A percentile compares a stretch with the other conserved stretches of the same genome.
Conservation (phyloP, 768 basidiomycete species). For the Tricholoma flavovirens region DNA sequence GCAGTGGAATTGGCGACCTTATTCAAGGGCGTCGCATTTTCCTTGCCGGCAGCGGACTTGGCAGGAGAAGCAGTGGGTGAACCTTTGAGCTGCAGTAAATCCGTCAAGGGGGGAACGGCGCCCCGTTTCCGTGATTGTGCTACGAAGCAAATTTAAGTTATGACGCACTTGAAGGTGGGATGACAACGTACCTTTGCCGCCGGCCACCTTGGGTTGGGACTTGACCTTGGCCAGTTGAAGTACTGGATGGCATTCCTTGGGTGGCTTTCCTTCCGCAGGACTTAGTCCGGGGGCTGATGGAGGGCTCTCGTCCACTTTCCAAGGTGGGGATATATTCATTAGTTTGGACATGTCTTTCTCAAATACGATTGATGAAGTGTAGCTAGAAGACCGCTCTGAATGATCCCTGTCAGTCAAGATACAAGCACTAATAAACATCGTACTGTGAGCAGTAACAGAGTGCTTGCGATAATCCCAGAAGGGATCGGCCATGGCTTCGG, state of each 20-base stretch:
- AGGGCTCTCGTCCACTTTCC: constrained; percentile 24
- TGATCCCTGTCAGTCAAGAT: constrained; percentile 1
- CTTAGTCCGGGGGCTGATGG: constrained; percentile 29
- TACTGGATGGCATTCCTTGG: constrained; percentile 7
- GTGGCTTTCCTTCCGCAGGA: constrained; percentile 4
- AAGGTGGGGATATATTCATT: constrained; percentile 28
- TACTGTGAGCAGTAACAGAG: constrained; percentile 36
- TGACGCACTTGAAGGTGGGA: not conserved
- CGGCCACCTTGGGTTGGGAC: constrained; percentile 40
- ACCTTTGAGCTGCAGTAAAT: constrained; percentile 49
- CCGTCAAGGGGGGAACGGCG: constrained; percentile 26
- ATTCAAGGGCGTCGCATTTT: constrained; percentile 32
- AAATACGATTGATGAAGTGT: constrained; percentile 41
- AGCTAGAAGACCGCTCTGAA: constrained; percentile 44
- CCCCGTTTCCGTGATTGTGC: constrained; percentile 34
- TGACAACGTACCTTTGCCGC: constrained; percentile 29
- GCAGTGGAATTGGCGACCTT: constrained; percentile 16
- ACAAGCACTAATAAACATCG: constrained; percentile 13
- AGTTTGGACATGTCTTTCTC: constrained; percentile 44
- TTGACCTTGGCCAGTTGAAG: constrained; percentile 26
- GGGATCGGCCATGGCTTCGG: constrained; percentile 56
- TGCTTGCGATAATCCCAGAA: constrained; percentile 51
- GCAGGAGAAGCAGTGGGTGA: constrained; percentile 41
- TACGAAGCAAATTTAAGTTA: constrained; percentile 5
- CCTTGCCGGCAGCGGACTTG: constrained; percentile 29